Evolutionary conservation across 192 early-diverging fungal genomes (phyloP).

Genomic region (Phycomyces nitens): DNA sequence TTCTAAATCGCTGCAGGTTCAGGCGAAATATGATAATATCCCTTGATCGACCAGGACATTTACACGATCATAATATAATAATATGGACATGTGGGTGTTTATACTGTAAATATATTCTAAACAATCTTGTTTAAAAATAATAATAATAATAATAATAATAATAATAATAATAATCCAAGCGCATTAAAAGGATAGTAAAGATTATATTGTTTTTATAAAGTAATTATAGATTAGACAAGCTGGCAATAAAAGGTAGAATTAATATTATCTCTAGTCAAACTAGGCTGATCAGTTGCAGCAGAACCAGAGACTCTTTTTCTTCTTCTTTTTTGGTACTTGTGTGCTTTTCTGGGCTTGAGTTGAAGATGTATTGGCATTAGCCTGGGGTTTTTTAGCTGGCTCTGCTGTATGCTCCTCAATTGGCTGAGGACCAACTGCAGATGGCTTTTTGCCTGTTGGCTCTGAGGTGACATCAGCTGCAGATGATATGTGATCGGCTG

Average conservation of each 20-base stretch:
- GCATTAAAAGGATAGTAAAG: not conserved
- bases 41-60: not conserved
- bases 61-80: not conserved
- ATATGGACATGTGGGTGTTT: not conserved
- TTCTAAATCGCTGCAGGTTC: not conserved
- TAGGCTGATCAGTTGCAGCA: conserved; percentile 9
- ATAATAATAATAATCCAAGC: no score
- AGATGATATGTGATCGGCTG: not conserved
- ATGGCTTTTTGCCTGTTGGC: not conserved
- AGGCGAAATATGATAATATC: conserved; percentile 1
- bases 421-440: not conserved
- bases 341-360: no score
- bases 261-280: not conserved
- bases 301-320: conserved; percentile 8
- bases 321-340: conserved; percentile 3
- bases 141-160: no score
- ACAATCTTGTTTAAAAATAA: no score
- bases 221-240: not conserved
- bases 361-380: no score
- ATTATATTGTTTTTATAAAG: not conserved
- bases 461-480: not conserved
- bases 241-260: not conserved
- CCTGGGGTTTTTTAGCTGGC: no score
- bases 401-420: not conserved
- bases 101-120: not conserved